Conservation (phyloP, 192 early-diverging fungal species). For the Coemansia sp. region DNA sequence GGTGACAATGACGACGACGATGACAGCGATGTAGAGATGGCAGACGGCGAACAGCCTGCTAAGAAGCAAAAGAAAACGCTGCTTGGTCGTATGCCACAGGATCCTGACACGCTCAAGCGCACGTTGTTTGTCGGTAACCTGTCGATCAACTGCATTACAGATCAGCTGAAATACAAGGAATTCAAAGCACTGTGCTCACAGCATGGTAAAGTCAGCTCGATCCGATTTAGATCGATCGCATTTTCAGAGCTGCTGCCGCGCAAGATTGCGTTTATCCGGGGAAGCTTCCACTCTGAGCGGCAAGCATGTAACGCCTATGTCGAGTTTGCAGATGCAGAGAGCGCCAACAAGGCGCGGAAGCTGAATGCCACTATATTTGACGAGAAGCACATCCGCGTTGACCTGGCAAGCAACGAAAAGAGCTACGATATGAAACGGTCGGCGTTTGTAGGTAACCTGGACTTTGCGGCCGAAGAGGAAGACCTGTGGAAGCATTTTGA, state of each 20-base stretch:
- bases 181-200: slow-evolving; percentile 66
- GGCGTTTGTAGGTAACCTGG: slow-evolving; percentile 72
- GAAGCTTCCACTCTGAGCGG: slow-evolving; percentile 81
- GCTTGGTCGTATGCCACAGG: slow-evolving; percentile 46
- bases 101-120: slow-evolving; percentile 62
- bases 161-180: slow-evolving; percentile 66
- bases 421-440: slow-evolving; percentile 76
- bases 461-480: slow-evolving; percentile 73
- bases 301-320: slow-evolving; percentile 89
- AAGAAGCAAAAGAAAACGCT: slow-evolving; percentile 43
- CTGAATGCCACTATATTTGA: slow-evolving; percentile 82
- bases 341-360: slow-evolving; percentile 57
- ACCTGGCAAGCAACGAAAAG: slow-evolving; percentile 55
- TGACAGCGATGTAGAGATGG: slow-evolving; percentile 13
- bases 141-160: slow-evolving; percentile 62
- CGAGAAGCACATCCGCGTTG: slow-evolving; percentile 88
- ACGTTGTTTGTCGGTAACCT: slow-evolving; percentile 98
- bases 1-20: slow-evolving; percentile 18
- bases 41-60: slow-evolving; percentile 1
- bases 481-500: slow-evolving; percentile 71
- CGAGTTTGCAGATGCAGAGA: slow-evolving; percentile 67
- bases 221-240: slow-evolving; percentile 90
- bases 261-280: slow-evolving; percentile 79
- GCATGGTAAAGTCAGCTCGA: slow-evolving; percentile 76
- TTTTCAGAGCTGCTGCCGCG: slow-evolving; percentile 53